These are phyloP conservation scores for Cladophialophora immunda DNA, from an alignment of 2,329 filamentous ascomycete genomes.

Conservation along the genomic window DNA sequence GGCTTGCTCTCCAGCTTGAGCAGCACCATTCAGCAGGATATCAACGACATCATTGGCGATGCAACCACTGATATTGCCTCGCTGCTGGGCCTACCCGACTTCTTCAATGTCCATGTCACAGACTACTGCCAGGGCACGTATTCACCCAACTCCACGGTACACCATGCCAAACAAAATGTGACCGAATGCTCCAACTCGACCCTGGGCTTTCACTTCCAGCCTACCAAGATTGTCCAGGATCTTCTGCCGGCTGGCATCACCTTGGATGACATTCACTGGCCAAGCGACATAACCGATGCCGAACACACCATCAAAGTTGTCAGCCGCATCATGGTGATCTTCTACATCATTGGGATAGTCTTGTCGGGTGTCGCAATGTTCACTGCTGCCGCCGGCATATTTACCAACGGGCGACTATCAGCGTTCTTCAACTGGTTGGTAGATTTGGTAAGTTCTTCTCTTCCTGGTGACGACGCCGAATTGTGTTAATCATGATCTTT, in stretches of 20 bases:
- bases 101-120: conserved; percentile 69
- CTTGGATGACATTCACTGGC: conserved; percentile 65
- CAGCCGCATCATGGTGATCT: conserved; percentile 62
- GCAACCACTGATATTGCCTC: conserved; percentile 52
- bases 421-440: conserved; percentile 61
- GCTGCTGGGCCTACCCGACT: conserved; percentile 65
- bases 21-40: conserved; percentile 52
- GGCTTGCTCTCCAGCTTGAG: conserved; percentile 48
- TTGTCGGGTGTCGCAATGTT: conserved; percentile 62
- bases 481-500: conserved; percentile 13
- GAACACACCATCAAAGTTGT: conserved; percentile 61
- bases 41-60: conserved; percentile 50
- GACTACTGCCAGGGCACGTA: conserved; percentile 64
- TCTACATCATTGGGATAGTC: conserved; percentile 67
- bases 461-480: conserved; percentile 4
- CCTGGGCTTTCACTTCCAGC: conserved; percentile 66
- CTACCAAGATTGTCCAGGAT: conserved; percentile 58
- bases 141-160: conserved; percentile 44
- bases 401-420: conserved; percentile 56
- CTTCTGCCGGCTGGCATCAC: conserved; percentile 60
- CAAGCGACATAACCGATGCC: conserved; percentile 62
- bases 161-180: conserved; percentile 59
- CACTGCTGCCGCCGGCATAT: conserved; percentile 54
- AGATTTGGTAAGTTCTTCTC: conserved; percentile 49
- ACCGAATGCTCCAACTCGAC: conserved; percentile 63